phyloP scores from a whole-genome alignment of 345 rosid genomes.

The Lumnitzera littorea region DNA sequence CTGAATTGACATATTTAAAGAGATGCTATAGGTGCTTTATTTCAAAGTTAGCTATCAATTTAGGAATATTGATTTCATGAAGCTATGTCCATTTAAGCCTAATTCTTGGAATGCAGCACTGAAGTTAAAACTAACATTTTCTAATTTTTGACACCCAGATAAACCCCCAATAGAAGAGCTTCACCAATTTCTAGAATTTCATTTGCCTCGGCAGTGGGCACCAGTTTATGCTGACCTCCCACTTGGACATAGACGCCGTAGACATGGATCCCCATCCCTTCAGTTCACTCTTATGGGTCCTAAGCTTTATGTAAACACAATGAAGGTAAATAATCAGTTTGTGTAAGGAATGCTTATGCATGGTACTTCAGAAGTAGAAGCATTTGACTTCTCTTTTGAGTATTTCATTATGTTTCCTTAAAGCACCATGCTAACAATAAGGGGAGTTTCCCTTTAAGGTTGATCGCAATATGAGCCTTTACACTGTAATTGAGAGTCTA shows the following conservation, averaged over 20 bases:
- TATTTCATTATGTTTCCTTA: too few species aligned
- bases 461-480: too few species aligned
- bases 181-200: constrained; percentile 87
- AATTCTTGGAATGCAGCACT: too few species aligned
- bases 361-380: neutral
- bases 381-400: neutral
- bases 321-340: constrained; percentile 31
- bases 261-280: constrained; percentile 65
- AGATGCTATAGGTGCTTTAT: too few species aligned
- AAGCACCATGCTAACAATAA: too few species aligned
- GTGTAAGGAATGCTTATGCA: constrained; percentile 1
- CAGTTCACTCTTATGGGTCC: constrained; percentile 89
- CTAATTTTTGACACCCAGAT: constrained; percentile 38
- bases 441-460: too few species aligned
- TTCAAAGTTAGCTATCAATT: too few species aligned
- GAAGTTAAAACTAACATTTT: neutral
- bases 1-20: too few species aligned
- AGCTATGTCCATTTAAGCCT: too few species aligned
- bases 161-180: constrained; percentile 92
- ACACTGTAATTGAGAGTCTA: too few species aligned
- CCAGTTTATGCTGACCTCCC: constrained; percentile 91
- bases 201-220: constrained; percentile 95
- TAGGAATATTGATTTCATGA: too few species aligned
- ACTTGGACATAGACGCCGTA: constrained; percentile 63
- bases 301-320: constrained; percentile 73